Evolutionary conservation across 352 stramenopile species (phyloP).

Genomic region (Globisporangium acanthophoron): DNA sequence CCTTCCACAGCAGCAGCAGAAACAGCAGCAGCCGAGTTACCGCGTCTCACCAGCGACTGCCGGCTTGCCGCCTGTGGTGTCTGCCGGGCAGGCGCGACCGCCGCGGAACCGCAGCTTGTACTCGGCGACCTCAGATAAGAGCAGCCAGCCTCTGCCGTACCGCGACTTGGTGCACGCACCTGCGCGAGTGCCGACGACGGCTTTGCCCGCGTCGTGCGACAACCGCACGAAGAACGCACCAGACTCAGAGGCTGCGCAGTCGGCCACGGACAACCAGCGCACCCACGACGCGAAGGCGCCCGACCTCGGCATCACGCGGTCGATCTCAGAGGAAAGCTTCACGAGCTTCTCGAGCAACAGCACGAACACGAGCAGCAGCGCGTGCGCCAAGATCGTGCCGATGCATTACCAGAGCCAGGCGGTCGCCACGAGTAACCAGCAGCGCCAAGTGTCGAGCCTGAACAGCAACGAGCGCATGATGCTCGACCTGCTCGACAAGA

Average conservation of each 20-base stretch:
- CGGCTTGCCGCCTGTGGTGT: neutral
- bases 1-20: constrained; percentile 2
- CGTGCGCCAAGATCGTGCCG: constrained; percentile 16
- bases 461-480: constrained; percentile 72
- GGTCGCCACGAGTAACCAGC: constrained; percentile 18
- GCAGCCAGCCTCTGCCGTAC: constrained; percentile 4
- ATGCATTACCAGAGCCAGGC: constrained; percentile 10
- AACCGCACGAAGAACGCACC: neutral
- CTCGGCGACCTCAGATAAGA: constrained; percentile 1
- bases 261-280: constrained; percentile 12
- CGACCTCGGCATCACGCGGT: constrained; percentile 8
- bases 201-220: neutral
- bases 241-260: neutral
- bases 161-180: neutral
- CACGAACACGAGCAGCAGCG: constrained; percentile 9
- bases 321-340: constrained; percentile 18
- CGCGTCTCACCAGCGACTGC: neutral
- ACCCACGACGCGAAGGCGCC: constrained; percentile 12
- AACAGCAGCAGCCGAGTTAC: neutral
- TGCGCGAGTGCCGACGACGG: neutral
- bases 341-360: constrained; percentile 9
- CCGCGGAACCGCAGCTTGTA: constrained; percentile 4
- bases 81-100: neutral
- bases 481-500: constrained; percentile 71
- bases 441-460: constrained; percentile 25